A percentile compares a stretch with the other conserved stretches of the same genome.
Conservation (phyloP, 345 rosid species). For the Populus simonii region DNA sequence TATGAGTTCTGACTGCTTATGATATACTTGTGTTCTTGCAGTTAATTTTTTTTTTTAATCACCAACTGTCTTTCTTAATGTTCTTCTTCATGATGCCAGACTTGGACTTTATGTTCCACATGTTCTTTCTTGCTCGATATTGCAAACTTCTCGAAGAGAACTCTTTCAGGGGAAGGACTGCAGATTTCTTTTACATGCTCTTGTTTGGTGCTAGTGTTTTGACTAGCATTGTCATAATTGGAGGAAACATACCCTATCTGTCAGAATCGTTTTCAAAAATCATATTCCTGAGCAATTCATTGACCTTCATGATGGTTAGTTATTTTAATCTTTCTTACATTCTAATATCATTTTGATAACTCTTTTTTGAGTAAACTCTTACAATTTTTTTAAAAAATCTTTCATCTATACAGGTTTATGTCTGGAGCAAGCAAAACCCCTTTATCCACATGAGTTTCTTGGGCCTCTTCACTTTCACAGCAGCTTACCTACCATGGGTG, state of each 20-base stretch:
- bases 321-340: constrained; percentile 4
- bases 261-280: constrained; percentile 87
- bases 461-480: constrained; percentile 92
- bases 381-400: neutral
- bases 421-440: constrained; percentile 99
- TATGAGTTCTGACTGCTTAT: neutral
- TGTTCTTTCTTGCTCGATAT: constrained; percentile 98
- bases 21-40: neutral
- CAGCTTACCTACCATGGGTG: constrained; percentile 97
- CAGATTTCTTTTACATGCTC: constrained; percentile 97
- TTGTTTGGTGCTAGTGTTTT: constrained; percentile 86
- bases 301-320: constrained; percentile 98
- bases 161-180: constrained; percentile 95
- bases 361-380: neutral
- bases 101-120: constrained; percentile 95
- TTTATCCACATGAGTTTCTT: constrained; percentile 97
- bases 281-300: constrained; percentile 94
- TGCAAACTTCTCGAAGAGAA: constrained; percentile 98
- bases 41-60: neutral
- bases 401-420: constrained; percentile 62
- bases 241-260: constrained; percentile 92
- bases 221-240: constrained; percentile 82
- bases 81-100: constrained; percentile 42
- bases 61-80: neutral
- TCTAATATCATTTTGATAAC: constrained; percentile 2